Percentiles rank a stretch among this genome's conserved stretches.
Evolutionary conservation across 73 alveolate genomes (phyloP).

Genomic region (Paramecium caudatum): DNA sequence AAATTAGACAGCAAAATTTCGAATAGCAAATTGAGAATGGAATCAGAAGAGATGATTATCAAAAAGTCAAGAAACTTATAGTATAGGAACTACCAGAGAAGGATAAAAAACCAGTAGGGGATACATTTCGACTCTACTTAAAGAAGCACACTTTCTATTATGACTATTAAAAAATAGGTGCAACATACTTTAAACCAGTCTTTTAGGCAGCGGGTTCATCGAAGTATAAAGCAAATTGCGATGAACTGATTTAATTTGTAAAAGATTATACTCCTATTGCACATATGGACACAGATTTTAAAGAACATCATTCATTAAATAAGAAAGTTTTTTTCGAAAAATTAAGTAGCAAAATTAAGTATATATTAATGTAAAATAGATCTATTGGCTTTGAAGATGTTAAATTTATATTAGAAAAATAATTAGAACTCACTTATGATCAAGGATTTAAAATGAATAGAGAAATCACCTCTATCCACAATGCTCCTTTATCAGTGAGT

Average conservation of each 20-base stretch:
- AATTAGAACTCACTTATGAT: not conserved
- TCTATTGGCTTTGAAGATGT: constrained; percentile 13
- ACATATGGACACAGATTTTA: constrained; percentile 43
- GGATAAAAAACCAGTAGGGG: not conserved
- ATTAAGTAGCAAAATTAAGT: not conserved
- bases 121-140: constrained; percentile 15
- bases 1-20: not conserved
- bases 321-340: not conserved
- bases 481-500: constrained; percentile 33
- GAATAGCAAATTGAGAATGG: not conserved
- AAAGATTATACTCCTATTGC: constrained; percentile 52
- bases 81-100: not conserved
- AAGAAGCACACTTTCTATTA: constrained; percentile 7
- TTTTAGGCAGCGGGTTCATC: constrained; percentile 33
- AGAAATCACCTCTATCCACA: not conserved
- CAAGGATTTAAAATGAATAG: not conserved
- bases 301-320: not conserved
- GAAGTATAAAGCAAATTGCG: not conserved
- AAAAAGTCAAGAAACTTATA: constrained; percentile 6
- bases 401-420: constrained; percentile 26
- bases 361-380: not conserved
- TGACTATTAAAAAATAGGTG: constrained; percentile 43
- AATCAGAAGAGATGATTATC: constrained; percentile 64
- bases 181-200: constrained; percentile 44
- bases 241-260: not conserved